Conservation (phyloP, 495 filamentous ascomycete genomes). For the Lineolata rhizophorae region DNA sequence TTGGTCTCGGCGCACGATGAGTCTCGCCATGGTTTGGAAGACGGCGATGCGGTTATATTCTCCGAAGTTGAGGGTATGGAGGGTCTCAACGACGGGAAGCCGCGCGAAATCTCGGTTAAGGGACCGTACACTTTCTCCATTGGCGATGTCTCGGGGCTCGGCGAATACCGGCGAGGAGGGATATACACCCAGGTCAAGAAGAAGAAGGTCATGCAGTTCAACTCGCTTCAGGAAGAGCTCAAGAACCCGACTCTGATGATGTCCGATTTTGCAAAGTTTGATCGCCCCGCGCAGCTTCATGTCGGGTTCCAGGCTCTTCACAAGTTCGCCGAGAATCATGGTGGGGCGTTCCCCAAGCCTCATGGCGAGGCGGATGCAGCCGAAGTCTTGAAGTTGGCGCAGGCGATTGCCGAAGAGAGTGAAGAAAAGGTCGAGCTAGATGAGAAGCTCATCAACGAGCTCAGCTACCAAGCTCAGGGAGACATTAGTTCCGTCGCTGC, state of each 20-base stretch:
- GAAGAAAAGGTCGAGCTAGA: constrained; percentile 69
- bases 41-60: constrained; percentile 93
- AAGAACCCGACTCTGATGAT: constrained; percentile 74
- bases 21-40: constrained; percentile 82
- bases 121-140: constrained; percentile 95
- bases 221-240: constrained; percentile 48
- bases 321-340: constrained; percentile 47
- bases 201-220: constrained; percentile 86
- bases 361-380: constrained; percentile 68
- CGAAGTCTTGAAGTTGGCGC: constrained; percentile 50
- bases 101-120: constrained; percentile 79
- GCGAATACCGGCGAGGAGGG: constrained; percentile 68
- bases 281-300: constrained; percentile 79
- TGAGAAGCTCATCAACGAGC: constrained; percentile 77
- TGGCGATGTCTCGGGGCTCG: constrained; percentile 72
- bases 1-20: constrained; percentile 90
- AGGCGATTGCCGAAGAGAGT: constrained; percentile 35
- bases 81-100: constrained; percentile 55
- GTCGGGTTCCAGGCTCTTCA: constrained; percentile 84
- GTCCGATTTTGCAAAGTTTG: constrained; percentile 94
- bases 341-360: constrained; percentile 50
- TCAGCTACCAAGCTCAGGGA: constrained; percentile 88
- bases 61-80: constrained; percentile 89
- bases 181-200: constrained; percentile 92
- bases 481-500: constrained; percentile 83